Evolutionary conservation across 225 moss, liverwort and hornwort genomes (phyloP).

Genomic region (Bryum argenteum): DNA sequence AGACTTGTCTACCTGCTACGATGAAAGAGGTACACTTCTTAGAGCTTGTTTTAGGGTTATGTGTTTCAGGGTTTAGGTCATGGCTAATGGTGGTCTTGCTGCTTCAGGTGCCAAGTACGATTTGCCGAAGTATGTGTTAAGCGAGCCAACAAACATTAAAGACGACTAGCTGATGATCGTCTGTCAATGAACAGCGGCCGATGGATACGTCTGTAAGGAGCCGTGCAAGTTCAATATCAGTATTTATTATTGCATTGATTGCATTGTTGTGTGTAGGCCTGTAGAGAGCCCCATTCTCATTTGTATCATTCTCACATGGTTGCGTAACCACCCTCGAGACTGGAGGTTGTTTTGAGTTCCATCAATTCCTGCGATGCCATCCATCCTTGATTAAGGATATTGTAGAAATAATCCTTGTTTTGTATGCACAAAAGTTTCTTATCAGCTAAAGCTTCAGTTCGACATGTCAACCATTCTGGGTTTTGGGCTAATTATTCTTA

Average conservation of each 20-base stretch:
- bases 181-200: conserved; percentile 47
- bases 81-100: conserved; percentile 26
- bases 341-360: conserved; percentile 17
- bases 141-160: conserved; percentile 88
- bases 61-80: background rate
- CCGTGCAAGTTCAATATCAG: conserved; percentile 44
- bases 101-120: conserved; percentile 94
- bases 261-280: conserved; percentile 32
- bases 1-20: conserved; percentile 97
- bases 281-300: conserved; percentile 38
- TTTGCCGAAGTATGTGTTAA: conserved; percentile 92
- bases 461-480: too few species aligned
- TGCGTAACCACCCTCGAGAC: conserved; percentile 27
- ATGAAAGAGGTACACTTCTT: conserved; percentile 83
- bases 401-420: conserved; percentile 24
- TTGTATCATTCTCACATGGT: conserved; percentile 42
- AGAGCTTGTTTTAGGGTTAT: background rate
- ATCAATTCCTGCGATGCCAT: conserved; percentile 32
- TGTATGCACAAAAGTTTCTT: conserved; percentile 19
- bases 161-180: conserved; percentile 61
- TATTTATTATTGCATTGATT: conserved; percentile 39
- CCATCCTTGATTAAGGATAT: conserved; percentile 45
- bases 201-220: conserved; percentile 56
- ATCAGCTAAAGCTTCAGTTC: conserved; percentile 27
- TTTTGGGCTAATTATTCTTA: background rate